A percentile compares a stretch with the other conserved stretches of the same genome.
Evolutionary conservation across 2,329 filamentous ascomycete genomes (phyloP).

Genomic region (Curvularia hawaiiensis): DNA sequence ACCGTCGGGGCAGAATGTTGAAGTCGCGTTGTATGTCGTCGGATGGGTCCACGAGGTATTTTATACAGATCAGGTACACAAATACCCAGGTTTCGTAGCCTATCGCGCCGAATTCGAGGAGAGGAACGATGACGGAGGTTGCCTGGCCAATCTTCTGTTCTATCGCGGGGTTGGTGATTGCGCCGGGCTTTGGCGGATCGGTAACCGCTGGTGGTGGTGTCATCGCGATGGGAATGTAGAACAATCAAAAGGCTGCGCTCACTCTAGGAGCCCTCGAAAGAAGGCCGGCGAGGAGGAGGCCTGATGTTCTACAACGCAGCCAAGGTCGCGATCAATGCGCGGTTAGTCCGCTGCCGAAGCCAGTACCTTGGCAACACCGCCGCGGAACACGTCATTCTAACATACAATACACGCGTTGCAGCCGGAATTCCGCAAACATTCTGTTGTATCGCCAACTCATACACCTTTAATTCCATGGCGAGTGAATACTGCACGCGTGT

Average conservation of each 20-base stretch:
- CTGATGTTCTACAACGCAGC: conserved; percentile 7
- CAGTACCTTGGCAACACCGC: neutral
- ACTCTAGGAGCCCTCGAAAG: conserved; percentile 5
- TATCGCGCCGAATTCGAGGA: conserved; percentile 68
- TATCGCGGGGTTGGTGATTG: conserved; percentile 27
- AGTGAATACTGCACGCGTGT: neutral
- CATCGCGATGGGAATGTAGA: conserved; percentile 17
- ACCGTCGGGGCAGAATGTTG: conserved; percentile 50
- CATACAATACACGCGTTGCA: neutral
- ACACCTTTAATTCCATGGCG: neutral
- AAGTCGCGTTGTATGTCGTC: conserved; percentile 23
- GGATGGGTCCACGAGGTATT: conserved; percentile 68
- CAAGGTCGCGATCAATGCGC: conserved; percentile 5
- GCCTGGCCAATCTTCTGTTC: conserved; percentile 57
- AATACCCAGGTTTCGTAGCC: conserved; percentile 75
- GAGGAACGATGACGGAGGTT: conserved; percentile 70
- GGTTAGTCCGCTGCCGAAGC: neutral
- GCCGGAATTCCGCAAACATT: neutral
- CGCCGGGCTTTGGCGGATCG: conserved; percentile 31
- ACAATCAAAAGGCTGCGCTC: conserved; percentile 3
- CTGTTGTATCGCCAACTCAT: neutral
- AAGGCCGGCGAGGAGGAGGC: conserved; percentile 8
- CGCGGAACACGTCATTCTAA: neutral
- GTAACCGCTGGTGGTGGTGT: conserved; percentile 15
- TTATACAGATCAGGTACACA: conserved; percentile 64